Percentiles rank a stretch among this genome's conserved stretches.
These are phyloP conservation scores for Phytopythium aichiense DNA, from an alignment of 352 stramenopile genomes.

Conservation along the genomic window DNA sequence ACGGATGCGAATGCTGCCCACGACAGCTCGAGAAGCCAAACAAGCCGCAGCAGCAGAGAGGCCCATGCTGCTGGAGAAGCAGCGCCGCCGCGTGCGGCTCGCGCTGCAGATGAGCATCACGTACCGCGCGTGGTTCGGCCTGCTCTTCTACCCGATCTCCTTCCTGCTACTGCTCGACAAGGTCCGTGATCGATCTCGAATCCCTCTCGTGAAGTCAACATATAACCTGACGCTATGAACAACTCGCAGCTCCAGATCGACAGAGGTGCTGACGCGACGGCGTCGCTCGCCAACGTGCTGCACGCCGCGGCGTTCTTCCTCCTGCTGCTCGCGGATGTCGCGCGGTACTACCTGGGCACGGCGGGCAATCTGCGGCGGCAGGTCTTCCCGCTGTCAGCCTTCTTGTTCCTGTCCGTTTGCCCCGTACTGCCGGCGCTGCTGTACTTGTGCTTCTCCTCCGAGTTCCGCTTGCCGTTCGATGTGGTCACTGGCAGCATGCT, in stretches of 20 bases:
- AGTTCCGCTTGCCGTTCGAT: slow-evolving; percentile 53
- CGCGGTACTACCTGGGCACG: slow-evolving; percentile 56
- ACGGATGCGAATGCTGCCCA: neutral
- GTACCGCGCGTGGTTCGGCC: slow-evolving; percentile 46
- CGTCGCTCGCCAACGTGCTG: slow-evolving; percentile 32
- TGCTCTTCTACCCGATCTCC: slow-evolving; percentile 60
- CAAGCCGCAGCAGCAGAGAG: neutral
- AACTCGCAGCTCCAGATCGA: neutral
- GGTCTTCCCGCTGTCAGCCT: slow-evolving; percentile 63
- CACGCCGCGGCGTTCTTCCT: slow-evolving; percentile 41
- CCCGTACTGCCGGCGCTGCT: slow-evolving; percentile 49
- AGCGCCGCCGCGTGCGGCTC: slow-evolving; percentile 35
- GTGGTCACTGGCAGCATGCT: slow-evolving; percentile 26
- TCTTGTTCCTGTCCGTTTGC: slow-evolving; percentile 64
- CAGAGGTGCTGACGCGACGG: neutral
- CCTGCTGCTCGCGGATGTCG: slow-evolving; percentile 36
- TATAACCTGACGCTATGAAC: too few relatives aligned
- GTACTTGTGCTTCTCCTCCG: slow-evolving; percentile 48
- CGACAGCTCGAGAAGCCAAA: too few relatives aligned
- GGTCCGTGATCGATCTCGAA: slow-evolving; percentile 16
- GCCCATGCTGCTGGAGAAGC: slow-evolving; percentile 27
- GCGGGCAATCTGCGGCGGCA: slow-evolving; percentile 49
- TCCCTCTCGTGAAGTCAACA: neutral
- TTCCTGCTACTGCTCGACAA: slow-evolving; percentile 60
- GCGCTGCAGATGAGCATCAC: slow-evolving; percentile 59